Base-by-base conservation (phyloP, 2,329 filamentous ascomycete species). In the Mollisiaceae sp. region DNA sequence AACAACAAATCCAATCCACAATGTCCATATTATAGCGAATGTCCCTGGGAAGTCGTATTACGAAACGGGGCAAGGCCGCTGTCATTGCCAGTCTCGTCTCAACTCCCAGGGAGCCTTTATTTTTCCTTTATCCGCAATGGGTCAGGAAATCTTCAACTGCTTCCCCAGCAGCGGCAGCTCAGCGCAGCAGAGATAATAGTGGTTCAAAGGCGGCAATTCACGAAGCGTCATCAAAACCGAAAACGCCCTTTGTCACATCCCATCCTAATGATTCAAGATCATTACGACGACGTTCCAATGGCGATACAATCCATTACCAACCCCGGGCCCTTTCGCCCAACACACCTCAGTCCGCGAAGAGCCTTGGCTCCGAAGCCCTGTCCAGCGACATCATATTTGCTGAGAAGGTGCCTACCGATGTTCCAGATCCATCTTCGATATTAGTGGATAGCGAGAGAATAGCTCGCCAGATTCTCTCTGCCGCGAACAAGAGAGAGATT, bases 51-150 rank as follows among this genome's bases (percentile, higher is more conserved):
- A 77, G 78, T 73, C 75, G 74, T 66, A 75, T 77, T 65, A 77
- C 75, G 75, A 76, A 78, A 68, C 75, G 77, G 75, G 77, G 77
- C 73, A 78, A 75, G 72, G 75, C 73, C 70, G 64, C 78, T 65
- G 69, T 77, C 69, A 71, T 77, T 66, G 77, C 80, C 71, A 76
- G 72, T 66, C 73, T 75, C 69, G 71, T 75, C 69, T 72, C 74
- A 70, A 72, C 75, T 71, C 69, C 78, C 67, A 76, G 79, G 71
- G 79, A 81, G 70, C 79, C 79, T 66, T 72, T 82, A 55, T 75
- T 79, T 18, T 82, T 82, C 65, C 78, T 82, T 41, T 82, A 82
- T 69, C 80, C 80, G 60, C 76, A 73, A 67, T 80, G 77, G 77
- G 73, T 75, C 64, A 71, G 76, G 15, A 75, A 75, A 56, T 69